Percentiles rank a stretch among this genome's conserved stretches.
These are phyloP conservation scores for Thecamonas trahens DNA, from an alignment of 78 protist genomes.

Conservation along the genomic window DNA sequence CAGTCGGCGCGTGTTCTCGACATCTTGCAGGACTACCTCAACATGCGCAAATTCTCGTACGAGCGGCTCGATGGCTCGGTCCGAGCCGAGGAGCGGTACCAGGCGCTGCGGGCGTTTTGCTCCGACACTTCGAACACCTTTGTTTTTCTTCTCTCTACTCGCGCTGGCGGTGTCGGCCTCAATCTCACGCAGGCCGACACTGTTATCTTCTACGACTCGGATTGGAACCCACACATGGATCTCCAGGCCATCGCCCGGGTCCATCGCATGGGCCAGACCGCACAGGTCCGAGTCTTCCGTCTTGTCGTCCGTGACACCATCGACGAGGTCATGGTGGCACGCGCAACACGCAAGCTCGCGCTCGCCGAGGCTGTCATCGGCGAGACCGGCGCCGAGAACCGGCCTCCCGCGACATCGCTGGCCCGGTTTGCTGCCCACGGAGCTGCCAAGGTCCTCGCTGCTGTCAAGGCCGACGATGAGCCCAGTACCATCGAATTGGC, in stretches of 20 bases:
- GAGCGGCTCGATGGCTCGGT: conserved; percentile 70
- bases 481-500: too few species aligned
- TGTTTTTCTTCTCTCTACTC: conserved; percentile 82
- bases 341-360: not conserved
- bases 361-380: not conserved
- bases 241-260: conserved; percentile 19
- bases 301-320: not conserved
- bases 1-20: conserved; percentile 73
- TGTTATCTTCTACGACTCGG: conserved; percentile 70
- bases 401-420: too few species aligned
- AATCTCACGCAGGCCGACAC: conserved; percentile 65
- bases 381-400: too few species aligned
- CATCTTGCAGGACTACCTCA: conserved; percentile 52
- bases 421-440: too few species aligned
- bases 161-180: conserved; percentile 89
- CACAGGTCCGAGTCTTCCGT: not conserved
- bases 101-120: too few species aligned
- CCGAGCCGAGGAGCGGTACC: conserved; percentile 11
- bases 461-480: too few species aligned
- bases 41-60: conserved; percentile 12
- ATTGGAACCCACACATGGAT: conserved; percentile 66
- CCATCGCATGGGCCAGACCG: not conserved
- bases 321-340: not conserved
- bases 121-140: too few species aligned
- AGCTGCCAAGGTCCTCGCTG: too few species aligned